Percentiles rank a stretch among this genome's conserved stretches.
These are phyloP conservation scores for Cystobasidium ongulense DNA, from an alignment of 768 basidiomycete species.

Conservation along the genomic window DNA sequence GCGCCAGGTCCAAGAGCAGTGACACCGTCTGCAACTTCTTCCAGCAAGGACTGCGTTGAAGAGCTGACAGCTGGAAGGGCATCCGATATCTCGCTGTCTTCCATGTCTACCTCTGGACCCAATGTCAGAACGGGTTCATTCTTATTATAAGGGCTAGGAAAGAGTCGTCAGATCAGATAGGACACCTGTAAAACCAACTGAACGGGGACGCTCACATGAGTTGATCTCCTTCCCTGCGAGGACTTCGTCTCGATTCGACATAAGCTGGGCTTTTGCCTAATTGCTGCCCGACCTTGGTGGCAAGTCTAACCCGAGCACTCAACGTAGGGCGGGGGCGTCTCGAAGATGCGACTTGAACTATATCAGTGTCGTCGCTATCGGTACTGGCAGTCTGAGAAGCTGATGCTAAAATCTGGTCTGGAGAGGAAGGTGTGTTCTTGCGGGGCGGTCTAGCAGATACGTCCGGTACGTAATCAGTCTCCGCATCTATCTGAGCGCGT, in stretches of 20 bases:
- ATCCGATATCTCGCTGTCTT: neutral
- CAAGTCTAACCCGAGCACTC: constrained; percentile 1
- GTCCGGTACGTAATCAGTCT: constrained; percentile 13
- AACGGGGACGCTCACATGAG: neutral
- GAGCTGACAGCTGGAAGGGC: too few species aligned
- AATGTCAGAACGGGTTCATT: constrained; percentile 1
- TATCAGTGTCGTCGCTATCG: neutral
- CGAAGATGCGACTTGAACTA: neutral
- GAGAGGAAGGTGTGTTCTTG: neutral
- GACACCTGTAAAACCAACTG: neutral
- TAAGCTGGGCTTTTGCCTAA: constrained; percentile 23
- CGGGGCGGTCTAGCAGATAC: neutral
- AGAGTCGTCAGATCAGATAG: neutral
- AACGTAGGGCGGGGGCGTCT: neutral
- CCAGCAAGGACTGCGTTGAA: too few species aligned
- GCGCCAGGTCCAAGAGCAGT: too few species aligned
- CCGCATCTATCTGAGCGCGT: constrained; percentile 9
- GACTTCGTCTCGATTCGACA: neutral
- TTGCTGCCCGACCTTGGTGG: constrained; percentile 22
- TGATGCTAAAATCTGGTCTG: neutral
- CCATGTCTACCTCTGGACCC: neutral
- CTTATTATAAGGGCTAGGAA: neutral
- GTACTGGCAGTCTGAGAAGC: neutral
- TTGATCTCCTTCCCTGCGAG: constrained; percentile 11
- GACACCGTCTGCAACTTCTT: too few species aligned